Conservation (phyloP, 495 filamentous ascomycete genomes). For the Delitschia confertaspora region DNA sequence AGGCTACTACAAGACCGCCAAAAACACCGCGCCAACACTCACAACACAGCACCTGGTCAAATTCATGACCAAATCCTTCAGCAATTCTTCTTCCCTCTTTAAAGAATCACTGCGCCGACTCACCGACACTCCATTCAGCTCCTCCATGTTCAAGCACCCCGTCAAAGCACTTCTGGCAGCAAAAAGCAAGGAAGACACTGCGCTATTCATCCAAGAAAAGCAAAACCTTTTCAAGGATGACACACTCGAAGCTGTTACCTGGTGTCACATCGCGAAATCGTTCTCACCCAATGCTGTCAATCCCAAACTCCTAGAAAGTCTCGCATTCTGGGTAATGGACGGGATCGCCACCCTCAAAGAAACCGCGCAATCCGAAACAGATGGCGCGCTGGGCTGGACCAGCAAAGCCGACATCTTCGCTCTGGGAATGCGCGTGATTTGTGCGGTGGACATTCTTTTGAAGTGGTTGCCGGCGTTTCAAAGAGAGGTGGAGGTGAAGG, state of each 20-base stretch:
- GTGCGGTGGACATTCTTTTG: constrained; percentile 39
- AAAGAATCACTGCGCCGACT: constrained; percentile 29
- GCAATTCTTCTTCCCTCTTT: constrained; percentile 34
- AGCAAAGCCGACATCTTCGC: constrained; percentile 64
- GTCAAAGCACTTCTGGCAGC: constrained; percentile 42
- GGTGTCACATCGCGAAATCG: constrained; percentile 44
- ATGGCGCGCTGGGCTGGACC: constrained; percentile 65
- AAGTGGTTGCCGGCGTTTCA: constrained; percentile 13
- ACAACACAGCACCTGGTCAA: constrained; percentile 40
- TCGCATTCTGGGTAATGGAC: constrained; percentile 48
- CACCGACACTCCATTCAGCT: constrained; percentile 1
- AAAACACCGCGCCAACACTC: constrained; percentile 38
- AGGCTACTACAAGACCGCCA: not conserved
- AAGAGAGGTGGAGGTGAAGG: constrained; percentile 7
- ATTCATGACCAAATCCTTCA: constrained; percentile 39
- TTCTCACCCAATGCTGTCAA: constrained; percentile 25
- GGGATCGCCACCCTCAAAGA: constrained; percentile 45
- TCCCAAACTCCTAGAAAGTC: constrained; percentile 24
- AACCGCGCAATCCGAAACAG: constrained; percentile 35
- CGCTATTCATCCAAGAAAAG: constrained; percentile 79
- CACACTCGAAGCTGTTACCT: constrained; percentile 57
- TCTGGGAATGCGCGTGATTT: constrained; percentile 51
- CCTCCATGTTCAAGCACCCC: constrained; percentile 10
- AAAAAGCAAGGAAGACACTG: constrained; percentile 52
- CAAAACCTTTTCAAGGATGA: constrained; percentile 85